Base-by-base conservation (phyloP, 208 protist genomes). In the Leishmania martiniquensis region DNA sequence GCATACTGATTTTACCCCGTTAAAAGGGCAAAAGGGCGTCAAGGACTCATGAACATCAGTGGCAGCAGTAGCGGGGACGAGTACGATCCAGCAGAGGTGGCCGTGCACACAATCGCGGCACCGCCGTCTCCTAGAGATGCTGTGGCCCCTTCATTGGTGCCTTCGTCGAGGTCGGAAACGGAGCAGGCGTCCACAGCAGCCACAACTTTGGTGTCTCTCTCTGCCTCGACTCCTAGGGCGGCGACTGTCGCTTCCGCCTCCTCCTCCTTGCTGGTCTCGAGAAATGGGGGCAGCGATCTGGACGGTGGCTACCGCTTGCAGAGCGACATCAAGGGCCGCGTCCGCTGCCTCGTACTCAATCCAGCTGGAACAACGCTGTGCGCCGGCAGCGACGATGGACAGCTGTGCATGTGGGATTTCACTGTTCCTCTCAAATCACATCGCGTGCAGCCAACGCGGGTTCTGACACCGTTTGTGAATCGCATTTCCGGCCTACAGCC, bases 321-420 rank as follows among this genome's bases (percentile, higher is more conserved):
- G 78, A 82, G 78, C 51, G 82, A 80, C 39, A 89, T 89, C 76
- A 87, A 87, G 69, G 90, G 87, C 29, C 85, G 89, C 39, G 73
- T 91, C 42, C 89, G 89, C 66, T 91, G 85, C n/a, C 44, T 94
- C 20, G 84, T 85, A 37, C 65, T 94, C 37, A 93, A 83, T 69
- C 83, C 83, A 22, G 71, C 68, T 4, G 90, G 89, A 29, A 89
- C 86, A 3, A 78, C 80, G 0, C 82, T 96, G 34, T 94, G 90
- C 72, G 86, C 90, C 6, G 90, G 83, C n/a, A 87, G 89, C 39
- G 90, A 94, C 37, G 90, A 93, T 69, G 92, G 92, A 1, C 81
- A 87, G 66, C 70, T 96, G 13, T 92, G 83, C 81, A 94, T 96
- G 89, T 96, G 90, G 90, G 90, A 94, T 70, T 94, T 96, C 63